Conservation (phyloP, 352 stramenopile species). For the Halophytophthora batemanensis region DNA sequence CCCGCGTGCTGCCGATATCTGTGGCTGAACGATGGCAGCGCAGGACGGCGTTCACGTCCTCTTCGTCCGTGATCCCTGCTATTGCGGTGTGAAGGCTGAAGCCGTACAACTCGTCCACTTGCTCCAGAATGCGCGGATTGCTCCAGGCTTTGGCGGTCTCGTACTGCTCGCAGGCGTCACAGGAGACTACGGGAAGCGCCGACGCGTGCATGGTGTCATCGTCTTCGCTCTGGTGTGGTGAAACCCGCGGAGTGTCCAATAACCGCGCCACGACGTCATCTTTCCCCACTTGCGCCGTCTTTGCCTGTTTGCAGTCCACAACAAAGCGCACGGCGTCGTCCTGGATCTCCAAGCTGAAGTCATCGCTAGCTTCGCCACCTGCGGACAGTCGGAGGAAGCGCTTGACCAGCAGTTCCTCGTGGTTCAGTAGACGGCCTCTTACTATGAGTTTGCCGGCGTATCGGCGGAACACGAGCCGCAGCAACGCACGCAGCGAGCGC, state of each 20-base stretch:
- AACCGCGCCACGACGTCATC: constrained; percentile 12
- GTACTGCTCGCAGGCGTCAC: not conserved
- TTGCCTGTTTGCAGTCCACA: constrained; percentile 14
- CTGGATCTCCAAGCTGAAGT: constrained; percentile 1
- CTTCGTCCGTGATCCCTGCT: not conserved
- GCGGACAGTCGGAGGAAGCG: constrained; percentile 9
- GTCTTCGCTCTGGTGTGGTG: not conserved
- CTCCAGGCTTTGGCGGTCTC: not conserved
- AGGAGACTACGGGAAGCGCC: not conserved
- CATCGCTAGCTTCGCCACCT: not conserved
- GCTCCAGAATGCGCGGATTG: constrained; percentile 1
- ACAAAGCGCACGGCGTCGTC: constrained; percentile 10
- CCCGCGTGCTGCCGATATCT: constrained; percentile 4
- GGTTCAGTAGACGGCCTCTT: constrained; percentile 43
- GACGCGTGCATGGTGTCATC: not conserved
- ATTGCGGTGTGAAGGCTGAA: not conserved
- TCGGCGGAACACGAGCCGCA: constrained; percentile 28
- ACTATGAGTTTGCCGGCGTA: constrained; percentile 24
- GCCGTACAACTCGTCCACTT: constrained; percentile 4
- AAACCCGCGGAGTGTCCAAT: not conserved
- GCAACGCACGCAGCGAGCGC: constrained; percentile 1
- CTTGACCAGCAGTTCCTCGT: constrained; percentile 36
- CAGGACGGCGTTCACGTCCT: constrained; percentile 2
- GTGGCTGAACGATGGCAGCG: not conserved
- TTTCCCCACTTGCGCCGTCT: constrained; percentile 7